Base-by-base conservation (phyloP, 2,329 filamentous ascomycete species). In the Biscogniauxia mediterranea region DNA sequence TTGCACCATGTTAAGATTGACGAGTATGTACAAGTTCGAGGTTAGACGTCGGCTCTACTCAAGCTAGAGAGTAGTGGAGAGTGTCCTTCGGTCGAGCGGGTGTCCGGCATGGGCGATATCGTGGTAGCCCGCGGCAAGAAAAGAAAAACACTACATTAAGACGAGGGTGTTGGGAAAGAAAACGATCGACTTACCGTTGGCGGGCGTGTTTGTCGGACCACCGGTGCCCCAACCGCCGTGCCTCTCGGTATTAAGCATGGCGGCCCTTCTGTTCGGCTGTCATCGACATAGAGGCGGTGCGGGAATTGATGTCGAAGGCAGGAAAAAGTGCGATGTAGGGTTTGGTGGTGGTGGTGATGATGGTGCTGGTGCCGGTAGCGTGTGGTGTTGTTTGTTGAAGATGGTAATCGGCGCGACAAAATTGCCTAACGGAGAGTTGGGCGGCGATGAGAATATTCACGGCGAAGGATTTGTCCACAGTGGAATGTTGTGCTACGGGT, bases 111-210 rank as follows among this genome's bases (percentile, higher is more conserved):
- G 23, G 49, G 46, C 25, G 50, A 52, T 19, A 26, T 28, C 7
- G 38, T 58, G 13, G 26, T 55, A 25, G 50, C 7, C 52, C 54
- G 56, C 23, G 52, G 56, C 28, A 55, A 57, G 51, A 38, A 62
- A 55, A 62, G n/a, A n/a, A n/a, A n/a, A n/a, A n/a, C n/a, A 55
- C 5, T 42, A 62, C 49, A 61, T 63, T 51, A 46, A 46, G 38
- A n/a, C 17, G 11, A 46, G 38, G 61, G 63, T 58, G 58, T 55
- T 28, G 63, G 62, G 58, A 70, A 66, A 61, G 65, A 67, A 62
- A 68, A 56, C 62, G 56, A 58, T 62, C 60, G 61, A 73, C 71
- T 73, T 73, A 73, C 71, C 69, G 65, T 72, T 73, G 54, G 50
- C 60, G 54, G 69, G 60, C 56, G 61, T 54, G 49, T 58, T 65